Conservation (phyloP, 176 grass and related monocot genomes). For the Carex cristatella region DNA sequence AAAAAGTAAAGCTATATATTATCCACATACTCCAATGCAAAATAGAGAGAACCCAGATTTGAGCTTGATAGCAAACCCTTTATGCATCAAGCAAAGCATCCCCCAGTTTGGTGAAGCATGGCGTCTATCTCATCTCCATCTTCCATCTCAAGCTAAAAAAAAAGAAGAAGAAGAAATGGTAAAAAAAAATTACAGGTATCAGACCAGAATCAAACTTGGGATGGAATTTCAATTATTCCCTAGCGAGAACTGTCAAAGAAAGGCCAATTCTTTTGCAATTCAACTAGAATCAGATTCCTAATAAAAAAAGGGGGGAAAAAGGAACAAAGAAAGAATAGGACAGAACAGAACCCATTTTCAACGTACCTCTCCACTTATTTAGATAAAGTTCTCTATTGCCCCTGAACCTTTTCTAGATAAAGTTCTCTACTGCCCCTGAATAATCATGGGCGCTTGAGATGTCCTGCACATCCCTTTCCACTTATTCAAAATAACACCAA, state of each 20-base stretch:
- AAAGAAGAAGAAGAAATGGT: background rate
- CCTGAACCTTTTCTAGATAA: background rate
- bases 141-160: constrained; percentile 32
- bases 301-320: background rate
- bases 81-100: background rate
- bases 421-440: background rate
- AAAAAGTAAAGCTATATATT: background rate
- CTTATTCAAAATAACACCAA: background rate
- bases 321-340: background rate
- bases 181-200: background rate
- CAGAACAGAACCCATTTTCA: background rate
- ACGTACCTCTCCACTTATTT: background rate
- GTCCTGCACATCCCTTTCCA: background rate
- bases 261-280: background rate
- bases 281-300: background rate
- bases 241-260: background rate
- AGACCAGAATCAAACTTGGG: background rate
- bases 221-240: background rate
- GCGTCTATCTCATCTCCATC: constrained; percentile 33
- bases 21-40: background rate
- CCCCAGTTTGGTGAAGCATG: constrained; percentile 33
- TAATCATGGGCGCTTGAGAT: background rate
- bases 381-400: background rate
- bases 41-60: background rate
- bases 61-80: background rate